Conservation (phyloP, 2,329 filamentous ascomycete species). For the Trichoderma koningiopsis region DNA sequence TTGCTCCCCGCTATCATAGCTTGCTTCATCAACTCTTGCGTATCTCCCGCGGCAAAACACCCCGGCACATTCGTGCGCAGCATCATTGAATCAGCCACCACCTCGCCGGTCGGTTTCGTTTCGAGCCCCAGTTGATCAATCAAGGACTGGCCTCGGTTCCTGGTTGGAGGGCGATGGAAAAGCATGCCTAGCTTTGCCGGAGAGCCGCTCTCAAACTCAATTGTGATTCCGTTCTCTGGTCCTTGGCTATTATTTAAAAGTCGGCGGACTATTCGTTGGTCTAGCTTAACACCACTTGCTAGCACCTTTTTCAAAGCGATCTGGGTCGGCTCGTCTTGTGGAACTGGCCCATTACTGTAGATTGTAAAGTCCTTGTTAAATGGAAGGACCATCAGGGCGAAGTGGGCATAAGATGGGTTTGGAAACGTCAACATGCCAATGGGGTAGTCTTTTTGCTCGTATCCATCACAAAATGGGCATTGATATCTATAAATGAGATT, state of each 20-base stretch:
- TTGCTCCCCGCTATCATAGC: slow-evolving; percentile 23
- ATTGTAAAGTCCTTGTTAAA: slow-evolving; percentile 50
- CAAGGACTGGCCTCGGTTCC: slow-evolving; percentile 46
- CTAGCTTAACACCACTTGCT: slow-evolving; percentile 42
- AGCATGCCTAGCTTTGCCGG: slow-evolving; percentile 42
- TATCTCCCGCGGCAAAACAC: slow-evolving; percentile 58
- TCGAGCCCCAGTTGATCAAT: slow-evolving; percentile 45
- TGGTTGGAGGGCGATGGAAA: slow-evolving; percentile 42
- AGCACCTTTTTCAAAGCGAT: slow-evolving; percentile 30
- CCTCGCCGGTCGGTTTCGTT: slow-evolving; percentile 45
- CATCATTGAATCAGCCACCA: slow-evolving; percentile 48
- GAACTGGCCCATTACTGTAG: slow-evolving; percentile 50
- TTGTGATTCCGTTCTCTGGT: slow-evolving; percentile 33
- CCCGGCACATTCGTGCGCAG: slow-evolving; percentile 53
- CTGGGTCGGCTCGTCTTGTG: slow-evolving; percentile 13
- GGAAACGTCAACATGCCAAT: slow-evolving; percentile 51
- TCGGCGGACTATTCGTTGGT: slow-evolving; percentile 40
- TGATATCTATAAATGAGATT: slow-evolving; percentile 44
- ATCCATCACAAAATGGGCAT: slow-evolving; percentile 63
- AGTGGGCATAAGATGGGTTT: slow-evolving; percentile 38
- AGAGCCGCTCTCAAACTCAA: slow-evolving; percentile 46
- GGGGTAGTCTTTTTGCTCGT: slow-evolving; percentile 53
- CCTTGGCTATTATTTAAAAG: slow-evolving; percentile 31
- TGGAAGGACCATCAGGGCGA: slow-evolving; percentile 48
- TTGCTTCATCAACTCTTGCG: slow-evolving; percentile 28